phyloP scores from a whole-genome alignment of 1,284 basidiomycete species.

The Cryptococcus sp. region DNA sequence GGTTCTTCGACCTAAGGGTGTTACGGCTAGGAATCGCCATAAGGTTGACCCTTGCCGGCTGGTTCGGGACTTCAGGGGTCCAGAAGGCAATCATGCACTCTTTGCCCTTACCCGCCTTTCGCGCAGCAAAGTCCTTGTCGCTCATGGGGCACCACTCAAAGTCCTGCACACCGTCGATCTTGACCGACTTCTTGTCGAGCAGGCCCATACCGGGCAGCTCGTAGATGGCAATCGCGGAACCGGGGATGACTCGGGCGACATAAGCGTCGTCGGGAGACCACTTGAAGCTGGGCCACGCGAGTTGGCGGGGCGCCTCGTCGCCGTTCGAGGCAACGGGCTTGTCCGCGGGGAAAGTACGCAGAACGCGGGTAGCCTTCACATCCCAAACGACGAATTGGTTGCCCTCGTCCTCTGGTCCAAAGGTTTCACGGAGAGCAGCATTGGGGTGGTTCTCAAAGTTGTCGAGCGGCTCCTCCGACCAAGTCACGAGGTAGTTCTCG shows the following conservation, averaged over 20 bases:
- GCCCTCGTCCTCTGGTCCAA: conserved; percentile 87
- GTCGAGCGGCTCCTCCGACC: conserved; percentile 93
- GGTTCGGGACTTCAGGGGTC: conserved; percentile 95
- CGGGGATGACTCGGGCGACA: conserved; percentile 84
- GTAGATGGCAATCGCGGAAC: conserved; percentile 93
- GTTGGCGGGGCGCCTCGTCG: conserved; percentile 36
- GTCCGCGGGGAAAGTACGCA: conserved; percentile 83
- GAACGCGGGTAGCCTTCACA: conserved; percentile 85
- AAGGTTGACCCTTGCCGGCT: conserved; percentile 94
- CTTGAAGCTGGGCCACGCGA: conserved; percentile 88
- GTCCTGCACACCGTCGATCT: conserved; percentile 96
- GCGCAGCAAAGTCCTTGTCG: conserved; percentile 79
- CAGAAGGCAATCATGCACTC: conserved; percentile 98
- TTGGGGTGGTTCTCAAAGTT: conserved; percentile 73
- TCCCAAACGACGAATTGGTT: conserved; percentile 99
- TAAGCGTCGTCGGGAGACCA: conserved; percentile 98
- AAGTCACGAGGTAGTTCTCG: conserved; percentile 96
- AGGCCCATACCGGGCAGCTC: conserved; percentile 93
- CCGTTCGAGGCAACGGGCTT: conserved; percentile 57
- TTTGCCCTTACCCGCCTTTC: conserved; percentile 60
- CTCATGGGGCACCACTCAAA: conserved; percentile 98
- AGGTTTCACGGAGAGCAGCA: conserved; percentile 57
- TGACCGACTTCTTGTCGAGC: conserved; percentile 95
- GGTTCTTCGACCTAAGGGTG: conserved; percentile 89
- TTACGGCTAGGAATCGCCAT: conserved; percentile 84